phyloP scores from a whole-genome alignment of 805 yeast species.

The Candida easanensis region DNA sequence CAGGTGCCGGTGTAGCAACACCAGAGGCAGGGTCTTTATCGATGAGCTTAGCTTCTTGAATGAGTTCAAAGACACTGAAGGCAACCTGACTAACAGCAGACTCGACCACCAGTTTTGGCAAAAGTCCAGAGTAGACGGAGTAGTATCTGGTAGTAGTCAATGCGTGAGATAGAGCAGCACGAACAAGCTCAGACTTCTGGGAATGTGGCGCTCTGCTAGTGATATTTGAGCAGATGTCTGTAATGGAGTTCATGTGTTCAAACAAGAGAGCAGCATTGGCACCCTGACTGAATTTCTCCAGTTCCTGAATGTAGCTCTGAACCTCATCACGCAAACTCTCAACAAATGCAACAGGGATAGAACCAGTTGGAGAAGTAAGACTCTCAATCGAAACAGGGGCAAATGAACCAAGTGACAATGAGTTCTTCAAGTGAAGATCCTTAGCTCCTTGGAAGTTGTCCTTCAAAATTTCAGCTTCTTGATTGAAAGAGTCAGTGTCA shows the following conservation, averaged over 20 bases:
- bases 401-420: slow-evolving; percentile 18
- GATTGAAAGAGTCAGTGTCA: too few relatives aligned
- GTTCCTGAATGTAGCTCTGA: slow-evolving; percentile 1
- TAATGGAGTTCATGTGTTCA: slow-evolving; percentile 48
- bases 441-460: slow-evolving; percentile 21
- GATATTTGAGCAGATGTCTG: slow-evolving; percentile 35
- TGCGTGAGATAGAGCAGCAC: slow-evolving; percentile 69
- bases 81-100: slow-evolving; percentile 74
- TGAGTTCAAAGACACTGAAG: slow-evolving; percentile 59
- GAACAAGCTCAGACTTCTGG: slow-evolving; percentile 47
- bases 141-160: slow-evolving; percentile 76
- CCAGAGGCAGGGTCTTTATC: background rate
- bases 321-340: slow-evolving; percentile 40
- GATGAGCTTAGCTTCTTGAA: slow-evolving; percentile 50
- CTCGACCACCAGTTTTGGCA: slow-evolving; percentile 71
- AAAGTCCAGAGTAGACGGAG: slow-evolving; percentile 55
- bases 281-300: background rate
- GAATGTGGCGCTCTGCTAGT: slow-evolving; percentile 30
- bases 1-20: slow-evolving; percentile 1
- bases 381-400: slow-evolving; percentile 29
- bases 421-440: slow-evolving; percentile 1
- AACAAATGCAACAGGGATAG: slow-evolving; percentile 43
- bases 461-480: too few relatives aligned
- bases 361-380: slow-evolving; percentile 38
- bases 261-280: slow-evolving; percentile 37